Evolutionary conservation across 2,329 filamentous ascomycete genomes (phyloP).

Genomic region (Apiospora malaysiana): DNA sequence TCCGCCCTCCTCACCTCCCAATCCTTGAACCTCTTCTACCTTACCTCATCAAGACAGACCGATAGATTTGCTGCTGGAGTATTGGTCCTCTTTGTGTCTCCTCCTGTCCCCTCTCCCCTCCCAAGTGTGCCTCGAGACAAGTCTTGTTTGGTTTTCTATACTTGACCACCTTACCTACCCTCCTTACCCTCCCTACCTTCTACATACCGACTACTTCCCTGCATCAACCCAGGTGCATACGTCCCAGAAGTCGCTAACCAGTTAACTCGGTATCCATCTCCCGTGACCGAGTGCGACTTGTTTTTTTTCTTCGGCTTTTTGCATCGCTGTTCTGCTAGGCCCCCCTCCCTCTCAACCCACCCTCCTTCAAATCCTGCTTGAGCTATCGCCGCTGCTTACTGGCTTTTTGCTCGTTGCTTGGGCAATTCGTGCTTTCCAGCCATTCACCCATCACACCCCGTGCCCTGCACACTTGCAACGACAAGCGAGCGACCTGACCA

Average conservation of each 20-base stretch:
- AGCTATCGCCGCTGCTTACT: slow-evolving; percentile 12
- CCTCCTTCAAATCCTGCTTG: slow-evolving; percentile 15
- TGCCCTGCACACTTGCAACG: slow-evolving; percentile 20
- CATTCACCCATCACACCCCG: slow-evolving; percentile 2
- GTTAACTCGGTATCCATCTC: slow-evolving; percentile 12
- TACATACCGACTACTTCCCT: background rate
- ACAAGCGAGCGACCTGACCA: slow-evolving; percentile 20
- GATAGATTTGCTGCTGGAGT: slow-evolving; percentile 5
- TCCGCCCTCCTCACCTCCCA: background rate
- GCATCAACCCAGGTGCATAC: slow-evolving; percentile 1
- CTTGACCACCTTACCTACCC: slow-evolving; percentile 9
- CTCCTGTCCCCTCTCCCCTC: background rate
- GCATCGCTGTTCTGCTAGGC: background rate
- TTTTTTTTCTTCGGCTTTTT: slow-evolving; percentile 17
- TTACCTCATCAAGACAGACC: slow-evolving; percentile 3
- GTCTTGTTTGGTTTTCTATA: slow-evolving; percentile 1
- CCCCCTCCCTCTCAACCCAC: slow-evolving; percentile 13
- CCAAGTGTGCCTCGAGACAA: slow-evolving; percentile 1
- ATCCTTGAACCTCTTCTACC: background rate
- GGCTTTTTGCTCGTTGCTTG: slow-evolving; percentile 7
- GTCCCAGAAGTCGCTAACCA: background rate
- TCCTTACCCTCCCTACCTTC: background rate
- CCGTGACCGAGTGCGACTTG: slow-evolving; percentile 18
- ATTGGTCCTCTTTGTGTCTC: background rate
- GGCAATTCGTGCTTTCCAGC: slow-evolving; percentile 18